Conservation (phyloP, 139 green algal species). For the Picochlorum costavermella region DNA sequence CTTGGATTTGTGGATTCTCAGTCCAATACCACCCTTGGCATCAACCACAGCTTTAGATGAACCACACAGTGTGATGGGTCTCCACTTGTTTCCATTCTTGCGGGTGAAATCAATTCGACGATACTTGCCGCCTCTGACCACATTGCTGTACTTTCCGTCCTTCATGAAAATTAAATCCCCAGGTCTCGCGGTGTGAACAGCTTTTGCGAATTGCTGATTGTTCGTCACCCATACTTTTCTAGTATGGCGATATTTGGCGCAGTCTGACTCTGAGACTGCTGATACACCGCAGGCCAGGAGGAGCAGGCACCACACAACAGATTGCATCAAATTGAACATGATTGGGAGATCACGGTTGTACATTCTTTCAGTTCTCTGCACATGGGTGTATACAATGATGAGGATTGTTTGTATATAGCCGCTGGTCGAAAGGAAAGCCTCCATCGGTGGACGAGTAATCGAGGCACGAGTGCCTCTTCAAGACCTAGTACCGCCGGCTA, state of each 20-base stretch:
- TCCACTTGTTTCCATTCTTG: conserved; percentile 7
- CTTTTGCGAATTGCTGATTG: neutral
- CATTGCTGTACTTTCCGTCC: neutral
- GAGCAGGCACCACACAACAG: too few relatives aligned
- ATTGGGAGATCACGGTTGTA: too few relatives aligned
- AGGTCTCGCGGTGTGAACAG: neutral
- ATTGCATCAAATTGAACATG: too few relatives aligned
- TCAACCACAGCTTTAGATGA: neutral
- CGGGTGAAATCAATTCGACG: neutral
- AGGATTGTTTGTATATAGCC: too few relatives aligned
- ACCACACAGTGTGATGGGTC: conserved; percentile 9
- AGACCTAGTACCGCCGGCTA: too few relatives aligned
- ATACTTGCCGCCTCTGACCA: conserved; percentile 3
- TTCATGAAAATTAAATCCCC: conserved; percentile 3
- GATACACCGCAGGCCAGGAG: too few relatives aligned
- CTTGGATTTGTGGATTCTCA: conserved; percentile 5
- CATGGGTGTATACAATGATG: too few relatives aligned
- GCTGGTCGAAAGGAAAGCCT: too few relatives aligned
- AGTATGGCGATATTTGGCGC: neutral
- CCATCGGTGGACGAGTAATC: too few relatives aligned
- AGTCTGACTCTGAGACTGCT: too few relatives aligned
- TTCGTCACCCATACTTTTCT: neutral
- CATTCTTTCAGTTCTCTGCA: too few relatives aligned
- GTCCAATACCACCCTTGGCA: neutral
- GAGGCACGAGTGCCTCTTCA: too few relatives aligned